Percentiles rank a stretch among this genome's conserved stretches.
Conservation (phyloP, 345 rosid genomes). For the Pelargonium nanum region DNA sequence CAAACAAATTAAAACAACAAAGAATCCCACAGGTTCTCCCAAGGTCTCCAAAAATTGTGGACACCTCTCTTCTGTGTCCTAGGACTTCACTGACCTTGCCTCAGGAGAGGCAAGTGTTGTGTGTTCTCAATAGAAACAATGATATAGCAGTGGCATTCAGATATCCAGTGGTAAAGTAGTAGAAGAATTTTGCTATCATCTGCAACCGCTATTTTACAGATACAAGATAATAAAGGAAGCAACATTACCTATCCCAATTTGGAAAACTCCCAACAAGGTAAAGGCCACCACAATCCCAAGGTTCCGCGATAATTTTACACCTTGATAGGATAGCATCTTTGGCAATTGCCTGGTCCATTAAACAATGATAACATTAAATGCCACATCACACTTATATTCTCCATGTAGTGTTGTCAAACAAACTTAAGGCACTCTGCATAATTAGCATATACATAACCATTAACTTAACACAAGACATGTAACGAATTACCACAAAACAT, state of each 20-base stretch:
- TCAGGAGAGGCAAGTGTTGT: too few relatives aligned
- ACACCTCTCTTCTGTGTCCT: too few relatives aligned
- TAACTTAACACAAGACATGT: neutral
- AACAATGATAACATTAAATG: slow-evolving; percentile 8
- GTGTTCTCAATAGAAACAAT: neutral
- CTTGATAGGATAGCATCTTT: slow-evolving; percentile 68
- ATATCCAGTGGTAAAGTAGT: neutral
- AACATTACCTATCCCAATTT: slow-evolving; percentile 79
- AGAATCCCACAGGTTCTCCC: too few relatives aligned
- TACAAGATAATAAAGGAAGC: neutral
- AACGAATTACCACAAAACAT: neutral
- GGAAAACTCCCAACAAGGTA: slow-evolving; percentile 92
- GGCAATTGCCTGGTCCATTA: slow-evolving; percentile 61
- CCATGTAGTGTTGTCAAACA: slow-evolving; percentile 1
- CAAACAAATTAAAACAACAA: too few relatives aligned
- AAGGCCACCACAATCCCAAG: slow-evolving; percentile 97
- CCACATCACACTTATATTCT: slow-evolving; percentile 3
- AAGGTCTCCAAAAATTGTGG: too few relatives aligned
- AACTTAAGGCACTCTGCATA: neutral
- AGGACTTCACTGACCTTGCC: too few relatives aligned
- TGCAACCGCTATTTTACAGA: too few relatives aligned
- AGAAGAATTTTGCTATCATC: neutral
- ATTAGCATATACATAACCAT: neutral
- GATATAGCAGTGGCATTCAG: neutral
- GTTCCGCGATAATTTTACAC: slow-evolving; percentile 90